These are phyloP conservation scores for Solanum infundibuliforme DNA, from an alignment of 257 asterid genomes.

Conservation along the genomic window DNA sequence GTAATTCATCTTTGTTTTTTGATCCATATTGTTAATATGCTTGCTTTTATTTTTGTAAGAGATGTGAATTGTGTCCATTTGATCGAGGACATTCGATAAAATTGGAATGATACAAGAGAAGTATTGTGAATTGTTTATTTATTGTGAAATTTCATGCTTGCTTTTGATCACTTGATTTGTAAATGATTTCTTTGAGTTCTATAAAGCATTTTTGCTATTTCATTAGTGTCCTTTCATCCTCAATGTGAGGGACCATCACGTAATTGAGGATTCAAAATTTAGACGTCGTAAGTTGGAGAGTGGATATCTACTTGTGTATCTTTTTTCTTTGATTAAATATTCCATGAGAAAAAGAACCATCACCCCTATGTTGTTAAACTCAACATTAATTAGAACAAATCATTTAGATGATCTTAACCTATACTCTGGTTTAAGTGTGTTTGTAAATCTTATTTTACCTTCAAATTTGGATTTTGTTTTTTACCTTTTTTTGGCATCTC, in stretches of 20 bases:
- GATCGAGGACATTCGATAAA: not conserved
- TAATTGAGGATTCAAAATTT: not conserved
- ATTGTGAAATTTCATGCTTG: not conserved
- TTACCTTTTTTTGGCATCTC: not conserved
- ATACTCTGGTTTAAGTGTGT: not conserved
- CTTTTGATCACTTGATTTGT: not conserved
- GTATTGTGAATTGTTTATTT: not conserved
- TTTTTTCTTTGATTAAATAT: not conserved
- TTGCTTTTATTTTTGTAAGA: not conserved
- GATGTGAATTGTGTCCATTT: not conserved
- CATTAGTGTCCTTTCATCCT: not conserved
- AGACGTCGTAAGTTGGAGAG: not conserved
- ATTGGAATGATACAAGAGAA: not conserved
- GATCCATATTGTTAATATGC: not conserved
- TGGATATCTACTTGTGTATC: not conserved
- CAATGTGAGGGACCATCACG: not conserved
- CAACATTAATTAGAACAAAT: not conserved
- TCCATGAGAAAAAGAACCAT: not conserved
- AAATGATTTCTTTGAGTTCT: not conserved
- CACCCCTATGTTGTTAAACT: not conserved
- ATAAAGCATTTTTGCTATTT: not conserved
- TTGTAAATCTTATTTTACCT: not conserved
- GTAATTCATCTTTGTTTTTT: not conserved
- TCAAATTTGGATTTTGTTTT: not conserved
- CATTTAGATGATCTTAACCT: not conserved